Evolutionary conservation across 176 grass and related monocot genomes (phyloP).

Genomic region (Musa beccarii): DNA sequence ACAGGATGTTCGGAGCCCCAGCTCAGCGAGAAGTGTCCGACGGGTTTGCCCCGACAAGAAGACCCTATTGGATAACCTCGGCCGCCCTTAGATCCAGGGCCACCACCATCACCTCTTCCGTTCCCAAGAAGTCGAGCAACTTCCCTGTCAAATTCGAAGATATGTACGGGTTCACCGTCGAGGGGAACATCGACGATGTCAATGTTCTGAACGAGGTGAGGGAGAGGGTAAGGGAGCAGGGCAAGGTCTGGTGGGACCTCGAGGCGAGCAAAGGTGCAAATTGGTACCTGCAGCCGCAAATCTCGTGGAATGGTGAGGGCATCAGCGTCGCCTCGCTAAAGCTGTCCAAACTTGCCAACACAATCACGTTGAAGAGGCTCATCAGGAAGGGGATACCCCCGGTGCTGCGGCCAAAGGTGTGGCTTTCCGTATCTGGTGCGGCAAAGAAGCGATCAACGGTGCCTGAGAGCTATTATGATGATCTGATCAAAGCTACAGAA

Average conservation of each 20-base stretch:
- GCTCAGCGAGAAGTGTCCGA: slow-evolving; percentile 19
- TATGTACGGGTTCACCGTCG: slow-evolving; percentile 66
- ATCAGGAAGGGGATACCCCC: slow-evolving; percentile 77
- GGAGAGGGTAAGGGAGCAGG: slow-evolving; percentile 87
- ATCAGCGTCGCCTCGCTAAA: slow-evolving; percentile 66
- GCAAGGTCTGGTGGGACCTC: slow-evolving; percentile 79
- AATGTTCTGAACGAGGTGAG: slow-evolving; percentile 89
- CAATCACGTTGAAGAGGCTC: slow-evolving; percentile 63
- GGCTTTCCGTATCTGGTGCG: slow-evolving; percentile 76
- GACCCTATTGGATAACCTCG: slow-evolving; percentile 19
- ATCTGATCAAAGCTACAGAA: slow-evolving; percentile 69
- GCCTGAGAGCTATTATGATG: slow-evolving; percentile 91
- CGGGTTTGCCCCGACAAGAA: slow-evolving; percentile 18
- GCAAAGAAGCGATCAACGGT: slow-evolving; percentile 88
- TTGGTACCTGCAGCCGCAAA: slow-evolving; percentile 80
- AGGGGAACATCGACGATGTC: slow-evolving; percentile 89
- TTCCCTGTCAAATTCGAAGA: slow-evolving; percentile 82
- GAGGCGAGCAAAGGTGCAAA: slow-evolving; percentile 82
- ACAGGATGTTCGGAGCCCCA: slow-evolving; percentile 29
- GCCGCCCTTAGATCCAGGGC: not conserved
- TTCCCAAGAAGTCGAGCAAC: slow-evolving; percentile 24
- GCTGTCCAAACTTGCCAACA: slow-evolving; percentile 64
- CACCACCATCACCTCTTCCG: slow-evolving; percentile 13
- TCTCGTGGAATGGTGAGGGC: slow-evolving; percentile 54
- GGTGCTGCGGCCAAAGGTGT: slow-evolving; percentile 67